Evolutionary conservation across 2,329 filamentous ascomycete genomes (phyloP).

Genomic region (Penicillium concentricum): DNA sequence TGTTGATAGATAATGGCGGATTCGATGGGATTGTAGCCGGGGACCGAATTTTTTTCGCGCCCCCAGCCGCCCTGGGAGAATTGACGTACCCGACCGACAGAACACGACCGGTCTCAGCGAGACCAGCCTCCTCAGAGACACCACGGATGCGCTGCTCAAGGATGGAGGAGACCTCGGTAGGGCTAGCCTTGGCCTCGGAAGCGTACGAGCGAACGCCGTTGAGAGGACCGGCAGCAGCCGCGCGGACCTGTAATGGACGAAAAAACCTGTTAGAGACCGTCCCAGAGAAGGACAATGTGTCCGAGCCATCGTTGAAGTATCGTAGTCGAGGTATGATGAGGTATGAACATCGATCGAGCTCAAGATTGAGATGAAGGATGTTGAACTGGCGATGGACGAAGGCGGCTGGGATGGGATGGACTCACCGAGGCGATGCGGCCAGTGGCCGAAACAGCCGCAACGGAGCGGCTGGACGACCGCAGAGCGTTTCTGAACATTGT

Average conservation of each 20-base stretch:
- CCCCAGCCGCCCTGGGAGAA: conserved; percentile 16
- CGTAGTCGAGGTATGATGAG: conserved; percentile 21
- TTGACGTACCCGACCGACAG: conserved; percentile 92
- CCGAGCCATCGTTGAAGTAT: conserved; percentile 21
- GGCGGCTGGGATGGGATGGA: conserved; percentile 55
- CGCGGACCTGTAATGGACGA: conserved; percentile 67
- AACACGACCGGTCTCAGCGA: conserved; percentile 98
- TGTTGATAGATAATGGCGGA: conserved; percentile 14
- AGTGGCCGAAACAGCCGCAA: conserved; percentile 88
- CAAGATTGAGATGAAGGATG: conserved; percentile 33
- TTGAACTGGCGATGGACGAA: conserved; percentile 33
- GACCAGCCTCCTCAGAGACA: conserved; percentile 92
- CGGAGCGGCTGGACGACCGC: conserved; percentile 92
- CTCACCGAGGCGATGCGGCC: conserved; percentile 93
- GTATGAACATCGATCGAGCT: conserved; percentile 34
- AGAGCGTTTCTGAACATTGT: conserved; percentile 98
- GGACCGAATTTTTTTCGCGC: conserved; percentile 31
- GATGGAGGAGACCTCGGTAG: conserved; percentile 98
- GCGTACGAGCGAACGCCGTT: conserved; percentile 83
- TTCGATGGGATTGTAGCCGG: conserved; percentile 29
- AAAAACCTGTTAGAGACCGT: conserved; percentile 51
- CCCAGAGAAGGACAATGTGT: conserved; percentile 39
- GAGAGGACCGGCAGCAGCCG: conserved; percentile 75
- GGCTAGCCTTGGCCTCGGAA: conserved; percentile 87
- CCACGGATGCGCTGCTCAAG: conserved; percentile 99